phyloP scores from a whole-genome alignment of 257 asterid species.

The Salvia rosmarinus region DNA sequence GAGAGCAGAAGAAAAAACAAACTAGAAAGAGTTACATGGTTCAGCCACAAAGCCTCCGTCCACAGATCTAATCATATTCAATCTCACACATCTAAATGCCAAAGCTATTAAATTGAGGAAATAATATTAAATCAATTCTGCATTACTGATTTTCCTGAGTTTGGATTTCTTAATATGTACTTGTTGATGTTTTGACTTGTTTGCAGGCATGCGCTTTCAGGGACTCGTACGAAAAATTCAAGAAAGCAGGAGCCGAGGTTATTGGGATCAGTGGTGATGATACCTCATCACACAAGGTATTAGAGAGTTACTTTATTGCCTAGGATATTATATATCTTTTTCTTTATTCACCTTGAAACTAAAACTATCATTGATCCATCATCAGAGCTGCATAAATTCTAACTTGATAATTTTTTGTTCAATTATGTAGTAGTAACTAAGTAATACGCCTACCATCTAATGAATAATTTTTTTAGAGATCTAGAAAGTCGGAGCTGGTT shows the following conservation, averaged over 20 bases:
- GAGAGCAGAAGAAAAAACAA: too few relatives aligned
- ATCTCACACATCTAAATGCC: too few relatives aligned
- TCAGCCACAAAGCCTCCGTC: too few relatives aligned
- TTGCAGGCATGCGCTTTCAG: slow-evolving; percentile 96
- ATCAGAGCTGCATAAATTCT: neutral
- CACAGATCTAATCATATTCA: too few relatives aligned
- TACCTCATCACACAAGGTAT: slow-evolving; percentile 87
- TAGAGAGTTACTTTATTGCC: slow-evolving; percentile 11
- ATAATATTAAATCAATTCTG: neutral
- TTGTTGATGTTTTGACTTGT: slow-evolving; percentile 30
- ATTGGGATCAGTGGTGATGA: slow-evolving; percentile 90
- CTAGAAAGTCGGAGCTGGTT: slow-evolving; percentile 4
- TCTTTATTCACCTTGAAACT: slow-evolving; percentile 8
- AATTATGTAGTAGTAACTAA: neutral
- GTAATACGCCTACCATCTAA: neutral
- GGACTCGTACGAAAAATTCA: slow-evolving; percentile 93
- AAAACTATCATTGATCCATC: neutral
- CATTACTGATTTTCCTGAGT: neutral
- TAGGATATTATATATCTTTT: too few relatives aligned
- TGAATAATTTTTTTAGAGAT: neutral
- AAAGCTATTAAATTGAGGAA: neutral
- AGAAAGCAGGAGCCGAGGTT: slow-evolving; percentile 98
- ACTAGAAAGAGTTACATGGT: too few relatives aligned
- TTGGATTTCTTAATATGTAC: too few relatives aligned
- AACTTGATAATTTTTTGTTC: neutral